Evolutionary conservation across 345 rosid species (phyloP).

Genomic region (Arabidopsis thaliana): TAIR10.1 NC_003076.8:21659001-21659500

Average conservation of each 20-base stretch:
- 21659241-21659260: background rate
- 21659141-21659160: constrained; percentile 63
- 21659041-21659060: constrained; percentile 61
- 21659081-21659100: constrained; percentile 55
- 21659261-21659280: constrained; percentile 10
- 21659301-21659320: constrained; percentile 5
- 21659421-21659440: background rate
- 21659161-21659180: constrained; percentile 51
- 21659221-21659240: constrained; percentile 29
- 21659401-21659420: background rate
- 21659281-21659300: constrained; percentile 15
- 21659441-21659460: background rate
- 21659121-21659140: constrained; percentile 63
- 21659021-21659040: constrained; percentile 86
- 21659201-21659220: constrained; percentile 10
- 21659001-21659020: constrained; percentile 67
- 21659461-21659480: background rate
- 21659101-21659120: constrained; percentile 58
- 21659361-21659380: constrained; percentile 20
- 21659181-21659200: constrained; percentile 15
- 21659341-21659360: constrained; percentile 27
- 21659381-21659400: background rate
- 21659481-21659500: constrained; percentile 6
- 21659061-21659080: constrained; percentile 53
- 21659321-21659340: constrained; percentile 17